Percentiles rank a stretch among this genome's conserved stretches.
Conservation (phyloP, 2,329 filamentous ascomycete genomes). For the Penicillium hesseltinei region DNA sequence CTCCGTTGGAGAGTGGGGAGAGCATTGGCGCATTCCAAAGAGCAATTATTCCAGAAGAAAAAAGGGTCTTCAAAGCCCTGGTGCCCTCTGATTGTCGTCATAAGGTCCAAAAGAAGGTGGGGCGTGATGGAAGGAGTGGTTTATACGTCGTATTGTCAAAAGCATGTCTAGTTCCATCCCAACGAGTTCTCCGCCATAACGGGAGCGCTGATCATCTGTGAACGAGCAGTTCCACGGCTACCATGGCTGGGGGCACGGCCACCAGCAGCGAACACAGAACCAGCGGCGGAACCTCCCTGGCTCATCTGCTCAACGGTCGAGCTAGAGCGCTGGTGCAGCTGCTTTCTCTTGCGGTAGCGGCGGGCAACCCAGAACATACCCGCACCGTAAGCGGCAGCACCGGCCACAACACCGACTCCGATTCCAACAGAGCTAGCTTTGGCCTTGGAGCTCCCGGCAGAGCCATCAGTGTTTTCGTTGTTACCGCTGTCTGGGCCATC, state of each 20-base stretch:
- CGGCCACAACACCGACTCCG: conserved; percentile 71
- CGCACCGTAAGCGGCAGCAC: conserved; percentile 83
- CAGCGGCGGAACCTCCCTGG: conserved; percentile 54
- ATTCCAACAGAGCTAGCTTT: conserved; percentile 59
- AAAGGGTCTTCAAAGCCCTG: not conserved
- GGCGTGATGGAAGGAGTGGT: conserved; percentile 7
- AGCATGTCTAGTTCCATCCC: conserved; percentile 75
- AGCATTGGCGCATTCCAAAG: conserved; percentile 1
- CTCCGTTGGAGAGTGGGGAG: not conserved
- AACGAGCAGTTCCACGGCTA: conserved; percentile 67
- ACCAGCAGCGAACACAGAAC: conserved; percentile 43
- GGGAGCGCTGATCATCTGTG: conserved; percentile 78
- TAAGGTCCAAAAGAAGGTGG: conserved; percentile 3
- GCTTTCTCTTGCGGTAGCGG: conserved; percentile 82
- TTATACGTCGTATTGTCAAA: conserved; percentile 16
- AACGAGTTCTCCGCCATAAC: conserved; percentile 93
- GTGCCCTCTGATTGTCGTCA: conserved; percentile 3
- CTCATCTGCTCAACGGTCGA: conserved; percentile 68
- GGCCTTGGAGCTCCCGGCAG: conserved; percentile 43
- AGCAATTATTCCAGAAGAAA: not conserved
- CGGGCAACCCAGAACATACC: conserved; percentile 93
- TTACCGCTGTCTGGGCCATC: conserved; percentile 34
- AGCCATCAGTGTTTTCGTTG: conserved; percentile 47
- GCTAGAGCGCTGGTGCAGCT: conserved; percentile 72
- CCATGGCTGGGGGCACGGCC: conserved; percentile 54